phyloP scores from a whole-genome alignment of 805 yeast species.

The Spencermartinsiella europaea region DNA sequence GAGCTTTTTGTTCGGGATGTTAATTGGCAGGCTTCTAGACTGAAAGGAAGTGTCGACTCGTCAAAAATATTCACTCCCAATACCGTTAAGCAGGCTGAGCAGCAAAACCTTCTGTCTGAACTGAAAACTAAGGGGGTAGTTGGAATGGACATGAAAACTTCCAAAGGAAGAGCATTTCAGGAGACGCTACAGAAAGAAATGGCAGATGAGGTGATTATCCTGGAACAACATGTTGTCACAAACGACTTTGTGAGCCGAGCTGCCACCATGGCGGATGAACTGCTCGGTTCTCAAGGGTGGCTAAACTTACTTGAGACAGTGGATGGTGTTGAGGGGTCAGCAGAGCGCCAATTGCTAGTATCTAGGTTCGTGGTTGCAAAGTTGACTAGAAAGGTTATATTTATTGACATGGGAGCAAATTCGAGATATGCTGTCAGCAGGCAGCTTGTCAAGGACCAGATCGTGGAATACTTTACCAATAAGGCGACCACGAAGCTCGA shows the following conservation, averaged over 20 bases:
- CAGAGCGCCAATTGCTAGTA: not conserved
- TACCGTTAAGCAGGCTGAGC: constrained; percentile 7
- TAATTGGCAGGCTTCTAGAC: not conserved
- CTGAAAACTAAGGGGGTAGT: constrained; percentile 6
- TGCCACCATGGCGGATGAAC: not conserved
- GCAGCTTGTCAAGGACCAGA: not conserved
- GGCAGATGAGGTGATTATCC: not conserved
- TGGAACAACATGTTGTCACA: constrained; percentile 4
- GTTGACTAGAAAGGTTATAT: constrained; percentile 1
- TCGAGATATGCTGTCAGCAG: constrained; percentile 3
- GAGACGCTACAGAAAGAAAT: not conserved
- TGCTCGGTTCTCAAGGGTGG: constrained; percentile 7
- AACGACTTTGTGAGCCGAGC: not conserved
- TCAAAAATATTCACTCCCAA: constrained; percentile 12
- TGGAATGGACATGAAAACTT: constrained; percentile 5
- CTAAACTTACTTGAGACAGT: constrained; percentile 5
- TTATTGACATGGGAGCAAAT: not conserved
- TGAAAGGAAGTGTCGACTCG: constrained; percentile 2
- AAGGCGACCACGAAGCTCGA: not conserved
- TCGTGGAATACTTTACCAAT: not conserved
- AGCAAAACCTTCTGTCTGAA: not conserved
- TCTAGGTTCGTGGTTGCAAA: constrained; percentile 2
- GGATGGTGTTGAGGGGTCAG: constrained; percentile 1
- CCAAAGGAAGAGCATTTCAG: constrained; percentile 1
- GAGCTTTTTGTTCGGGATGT: not conserved